Evolutionary conservation across 2,329 filamentous ascomycete species (phyloP).

Genomic region (Microascus cirrosus): DNA sequence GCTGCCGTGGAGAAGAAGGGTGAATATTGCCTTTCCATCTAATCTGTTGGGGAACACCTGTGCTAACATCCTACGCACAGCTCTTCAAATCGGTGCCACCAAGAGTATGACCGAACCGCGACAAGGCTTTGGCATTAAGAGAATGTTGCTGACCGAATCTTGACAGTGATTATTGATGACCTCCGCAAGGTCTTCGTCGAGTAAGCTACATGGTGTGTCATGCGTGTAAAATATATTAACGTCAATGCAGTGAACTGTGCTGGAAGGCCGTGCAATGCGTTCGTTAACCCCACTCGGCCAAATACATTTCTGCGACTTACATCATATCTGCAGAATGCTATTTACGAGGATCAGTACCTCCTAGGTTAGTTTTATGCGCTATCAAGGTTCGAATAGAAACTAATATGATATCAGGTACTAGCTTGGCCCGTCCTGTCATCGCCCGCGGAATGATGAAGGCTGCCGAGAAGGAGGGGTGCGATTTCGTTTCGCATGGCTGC

Average conservation of each 20-base stretch:
- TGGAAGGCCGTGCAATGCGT: conserved; percentile 13
- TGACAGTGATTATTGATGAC: conserved; percentile 37
- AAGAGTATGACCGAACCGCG: not conserved
- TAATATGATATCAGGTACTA: conserved; percentile 23
- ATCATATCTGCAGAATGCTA: conserved; percentile 26
- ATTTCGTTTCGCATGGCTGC: conserved; percentile 37
- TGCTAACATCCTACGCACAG: not conserved
- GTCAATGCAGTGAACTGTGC: not conserved
- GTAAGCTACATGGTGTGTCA: conserved; percentile 51
- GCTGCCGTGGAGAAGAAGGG: conserved; percentile 51
- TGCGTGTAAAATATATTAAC: not conserved
- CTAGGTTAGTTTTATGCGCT: conserved; percentile 13
- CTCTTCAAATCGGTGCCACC: conserved; percentile 16
- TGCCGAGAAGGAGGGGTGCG: conserved; percentile 8
- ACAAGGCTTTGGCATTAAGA: not conserved
- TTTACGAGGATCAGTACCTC: conserved; percentile 43
- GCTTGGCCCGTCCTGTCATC: conserved; percentile 53
- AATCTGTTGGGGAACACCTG: not conserved
- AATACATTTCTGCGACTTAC: not conserved
- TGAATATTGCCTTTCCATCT: not conserved
- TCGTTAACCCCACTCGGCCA: conserved; percentile 24
- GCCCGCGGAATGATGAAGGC: conserved; percentile 46
- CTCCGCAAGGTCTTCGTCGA: conserved; percentile 62
- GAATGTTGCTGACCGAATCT: conserved; percentile 10
- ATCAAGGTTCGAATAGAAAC: not conserved